These are phyloP conservation scores for Umbelopsis isabellina DNA, from an alignment of 192 early-diverging fungal species.

Conservation along the genomic window DNA sequence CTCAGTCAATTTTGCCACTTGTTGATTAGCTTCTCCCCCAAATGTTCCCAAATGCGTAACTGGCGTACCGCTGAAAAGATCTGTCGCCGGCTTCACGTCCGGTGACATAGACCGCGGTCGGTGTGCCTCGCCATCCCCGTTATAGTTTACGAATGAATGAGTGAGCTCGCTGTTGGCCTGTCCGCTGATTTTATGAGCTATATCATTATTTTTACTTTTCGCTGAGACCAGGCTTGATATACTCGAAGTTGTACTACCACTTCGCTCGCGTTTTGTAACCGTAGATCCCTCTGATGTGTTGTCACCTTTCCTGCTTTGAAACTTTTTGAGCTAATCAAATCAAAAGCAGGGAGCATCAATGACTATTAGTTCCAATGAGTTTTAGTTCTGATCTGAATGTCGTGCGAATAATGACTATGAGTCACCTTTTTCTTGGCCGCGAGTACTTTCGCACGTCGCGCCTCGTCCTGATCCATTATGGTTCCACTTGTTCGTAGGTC, in stretches of 20 bases:
- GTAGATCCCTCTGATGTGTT: background rate
- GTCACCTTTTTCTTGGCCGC: constrained; percentile 8
- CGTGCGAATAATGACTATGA: background rate
- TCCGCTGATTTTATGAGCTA: background rate
- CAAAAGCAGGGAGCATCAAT: too few species aligned
- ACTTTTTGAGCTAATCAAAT: background rate
- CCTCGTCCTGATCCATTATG: constrained; percentile 13
- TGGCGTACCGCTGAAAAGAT: background rate
- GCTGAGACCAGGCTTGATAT: background rate
- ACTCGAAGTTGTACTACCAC: background rate
- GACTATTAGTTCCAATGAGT: too few species aligned
- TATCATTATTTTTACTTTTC: background rate
- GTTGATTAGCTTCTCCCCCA: background rate
- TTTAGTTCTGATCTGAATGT: too few species aligned
- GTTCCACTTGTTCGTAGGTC: background rate
- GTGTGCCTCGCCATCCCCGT: too few species aligned
- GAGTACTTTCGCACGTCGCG: constrained; percentile 15
- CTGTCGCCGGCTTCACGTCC: background rate
- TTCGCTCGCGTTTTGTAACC: background rate
- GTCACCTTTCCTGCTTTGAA: background rate
- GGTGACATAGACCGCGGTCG: background rate
- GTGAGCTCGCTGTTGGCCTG: too few species aligned
- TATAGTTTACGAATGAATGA: too few species aligned
- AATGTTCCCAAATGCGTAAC: background rate
- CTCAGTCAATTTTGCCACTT: background rate